phyloP scores from a whole-genome alignment of 371 early-diverging fungal genomes.

The Lichtheimia corymbifera region DNA sequence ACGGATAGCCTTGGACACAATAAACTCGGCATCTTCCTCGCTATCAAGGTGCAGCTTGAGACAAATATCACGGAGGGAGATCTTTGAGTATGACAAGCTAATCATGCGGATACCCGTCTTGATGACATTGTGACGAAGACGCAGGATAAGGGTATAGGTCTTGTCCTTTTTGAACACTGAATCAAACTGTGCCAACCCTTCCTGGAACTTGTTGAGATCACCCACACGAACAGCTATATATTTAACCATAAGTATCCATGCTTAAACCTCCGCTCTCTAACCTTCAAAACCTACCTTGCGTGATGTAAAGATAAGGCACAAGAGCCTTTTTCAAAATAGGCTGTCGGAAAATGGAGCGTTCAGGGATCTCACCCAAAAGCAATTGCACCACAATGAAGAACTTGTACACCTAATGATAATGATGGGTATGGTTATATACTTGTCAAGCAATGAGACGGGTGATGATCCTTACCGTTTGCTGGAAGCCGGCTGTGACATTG shows the following conservation, averaged over 20 bases:
- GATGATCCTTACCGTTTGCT: constrained; percentile 71
- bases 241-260: not conserved
- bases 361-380: constrained; percentile 97
- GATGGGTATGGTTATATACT: not conserved
- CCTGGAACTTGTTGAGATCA: constrained; percentile 91
- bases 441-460: not conserved
- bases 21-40: constrained; percentile 98
- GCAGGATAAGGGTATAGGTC: constrained; percentile 86
- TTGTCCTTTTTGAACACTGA: constrained; percentile 84
- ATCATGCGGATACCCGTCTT: constrained; percentile 97
- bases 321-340: constrained; percentile 82
- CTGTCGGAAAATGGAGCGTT: constrained; percentile 88
- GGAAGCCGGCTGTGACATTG: constrained; percentile 89
- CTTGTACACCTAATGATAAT: constrained; percentile 72
- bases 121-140: constrained; percentile 97
- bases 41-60: constrained; percentile 93
- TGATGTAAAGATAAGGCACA: constrained; percentile 89
- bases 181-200: constrained; percentile 74
- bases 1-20: constrained; percentile 97
- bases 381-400: constrained; percentile 94
- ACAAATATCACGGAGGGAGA: constrained; percentile 95
- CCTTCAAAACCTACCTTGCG: constrained; percentile 64
- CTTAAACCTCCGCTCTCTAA: not conserved
- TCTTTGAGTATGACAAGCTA: constrained; percentile 91
- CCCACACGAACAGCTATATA: constrained; percentile 88